Percentiles rank a stretch among this genome's conserved stretches.
Conservation (phyloP, 192 early-diverging fungal genomes). For the Rhizophagus prolifer region DNA sequence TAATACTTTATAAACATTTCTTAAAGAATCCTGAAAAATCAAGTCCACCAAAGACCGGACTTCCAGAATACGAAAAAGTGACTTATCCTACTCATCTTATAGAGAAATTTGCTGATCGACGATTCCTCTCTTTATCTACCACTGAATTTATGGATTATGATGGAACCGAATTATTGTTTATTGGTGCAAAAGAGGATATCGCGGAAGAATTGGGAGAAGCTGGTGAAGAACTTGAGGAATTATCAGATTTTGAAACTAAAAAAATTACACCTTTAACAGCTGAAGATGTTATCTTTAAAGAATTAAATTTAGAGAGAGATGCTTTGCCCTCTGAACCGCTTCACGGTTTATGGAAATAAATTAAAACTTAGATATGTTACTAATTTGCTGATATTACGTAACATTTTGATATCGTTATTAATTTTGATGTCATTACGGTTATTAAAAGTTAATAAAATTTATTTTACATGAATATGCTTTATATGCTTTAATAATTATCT, state of each 20-base stretch:
- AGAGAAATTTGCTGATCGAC: constrained; percentile 30
- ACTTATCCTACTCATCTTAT: constrained; percentile 28
- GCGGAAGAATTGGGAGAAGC: constrained; percentile 37
- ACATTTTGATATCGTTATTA: background rate
- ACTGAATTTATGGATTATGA: constrained; percentile 38
- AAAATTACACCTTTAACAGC: constrained; percentile 25
- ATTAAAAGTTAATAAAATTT: no score
- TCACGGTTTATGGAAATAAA: constrained; percentile 38
- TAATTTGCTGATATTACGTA: background rate
- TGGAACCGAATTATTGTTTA: constrained; percentile 40
- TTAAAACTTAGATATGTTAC: background rate
- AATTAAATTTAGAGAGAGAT: constrained; percentile 32
- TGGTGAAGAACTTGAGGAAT: constrained; percentile 34
- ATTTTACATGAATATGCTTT: no score
- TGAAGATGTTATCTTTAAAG: constrained; percentile 39
- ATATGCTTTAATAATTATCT: no score
- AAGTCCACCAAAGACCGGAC: constrained; percentile 23
- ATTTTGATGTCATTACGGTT: no score
- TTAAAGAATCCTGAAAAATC: constrained; percentile 30
- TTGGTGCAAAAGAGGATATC: constrained; percentile 42
- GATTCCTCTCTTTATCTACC: constrained; percentile 37
- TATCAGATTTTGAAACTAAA: constrained; percentile 38
- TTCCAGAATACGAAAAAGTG: constrained; percentile 31
- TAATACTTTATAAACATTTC: no score
- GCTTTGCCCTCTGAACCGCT: constrained; percentile 33